Evolutionary conservation across 208 protist species (phyloP), one percentile per base, ranked within the genome.

Genomic region (Phytomonas francai): DNA sequence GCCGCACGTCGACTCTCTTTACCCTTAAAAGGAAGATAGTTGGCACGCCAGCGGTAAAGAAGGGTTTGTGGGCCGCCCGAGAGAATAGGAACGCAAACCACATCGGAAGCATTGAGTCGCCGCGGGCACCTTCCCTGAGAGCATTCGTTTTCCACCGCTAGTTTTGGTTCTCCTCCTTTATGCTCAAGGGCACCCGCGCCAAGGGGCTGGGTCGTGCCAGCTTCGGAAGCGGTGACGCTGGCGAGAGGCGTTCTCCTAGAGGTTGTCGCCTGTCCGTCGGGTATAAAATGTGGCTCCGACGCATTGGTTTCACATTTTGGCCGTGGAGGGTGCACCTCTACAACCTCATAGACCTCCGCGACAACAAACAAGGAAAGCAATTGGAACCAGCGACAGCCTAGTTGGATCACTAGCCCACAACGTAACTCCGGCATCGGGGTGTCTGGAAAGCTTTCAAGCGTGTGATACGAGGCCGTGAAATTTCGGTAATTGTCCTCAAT

Each of bases 261-360:
- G 25, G 45, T 3, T 1, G 16, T 36, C 4, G n/a, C 63, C 16
- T 67, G 54, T 59, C 22, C 36, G 33, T 67, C 16, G 22, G 2
- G 51, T 39, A 30, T 36, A 34, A 29, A 59, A 39, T 59, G n/a
- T 25, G 45, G 27, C 12, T 19, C 31, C 30, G 57, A 19, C 39
- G 42, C 22, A 36, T 28, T 25, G 27, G 33, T 60, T 3, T 63
- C 28, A 25, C 56, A 45, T 7, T 63, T 31, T 8, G 45, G 31
- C 16, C 3, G 22, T 32, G 54, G 11, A 56, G 32, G 9, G 59
- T 69, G 33, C 36, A 79, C 72, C 31, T 83, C 79, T 22, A 73
- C 65, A 12, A 80, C 83, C 68, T 88, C 85, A 65, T 89, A 94
- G 30, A 88, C 86, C 65, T 91, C 85, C 14, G 88, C 77, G n/a